Evolutionary conservation across 2,329 filamentous ascomycete species (phyloP), one percentile per base, ranked within the genome.

Genomic region (Exophiala spinifera): DNA sequence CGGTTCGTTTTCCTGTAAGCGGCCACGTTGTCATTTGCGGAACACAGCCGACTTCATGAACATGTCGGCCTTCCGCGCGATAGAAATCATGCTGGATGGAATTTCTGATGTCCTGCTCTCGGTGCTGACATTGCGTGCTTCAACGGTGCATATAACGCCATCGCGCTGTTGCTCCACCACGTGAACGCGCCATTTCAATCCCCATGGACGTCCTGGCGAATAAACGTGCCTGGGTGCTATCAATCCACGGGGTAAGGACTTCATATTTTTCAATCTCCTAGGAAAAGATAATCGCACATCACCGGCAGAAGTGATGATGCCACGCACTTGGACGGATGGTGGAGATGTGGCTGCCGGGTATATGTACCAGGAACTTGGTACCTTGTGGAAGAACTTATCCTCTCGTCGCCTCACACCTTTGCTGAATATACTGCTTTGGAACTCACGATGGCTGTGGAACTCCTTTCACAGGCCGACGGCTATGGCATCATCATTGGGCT

Each of bases 401-500:
- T 43, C 40, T 20, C 20, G 14, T 20, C 39, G 14, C 11, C 40
- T 21, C 17, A 43, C 17, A 10, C 15, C 21, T 23, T 23, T 20
- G n/a, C 14, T 21, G 21, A 5, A 13, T 14, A 10, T 14, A 15
- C 15, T 47, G 40, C 7, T 11, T 33, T 10, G 6, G 17, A 14
- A 34, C 48, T 17, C 37, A 55, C 33, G 43, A 55, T 55, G 52
- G 42, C 52, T 19, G 52, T 50, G 28, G 6, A 55, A 40, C 64
- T 70, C 25, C 61, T 73, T 23, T 64, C 65, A 1, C 67, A 71
- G 49, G 70, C 63, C 20, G 63, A 65, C 5, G 72, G 70, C 57
- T 78, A 79, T 67, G 76, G 76, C 55, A 66, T 79, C 17, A 70
- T 80, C 39, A 70, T 79, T 53, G 77, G 76, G 5, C 71, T 79